Evolutionary conservation across 2,329 filamentous ascomycete genomes (phyloP).

Genomic region (Malbranchea zuffiana): DNA sequence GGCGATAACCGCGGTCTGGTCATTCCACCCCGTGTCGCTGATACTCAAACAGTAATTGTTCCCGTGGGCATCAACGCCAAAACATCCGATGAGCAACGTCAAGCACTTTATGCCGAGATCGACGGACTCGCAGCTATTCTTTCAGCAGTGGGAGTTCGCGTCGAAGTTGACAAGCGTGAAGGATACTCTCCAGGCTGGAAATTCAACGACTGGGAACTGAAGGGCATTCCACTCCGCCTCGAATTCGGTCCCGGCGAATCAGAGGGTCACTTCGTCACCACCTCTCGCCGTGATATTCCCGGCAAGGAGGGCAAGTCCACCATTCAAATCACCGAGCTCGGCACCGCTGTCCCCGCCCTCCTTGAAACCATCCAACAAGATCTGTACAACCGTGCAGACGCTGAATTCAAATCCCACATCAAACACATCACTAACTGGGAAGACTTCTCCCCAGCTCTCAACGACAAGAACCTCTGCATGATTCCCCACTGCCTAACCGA

Average conservation of each 20-base stretch:
- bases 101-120: conserved; percentile 64
- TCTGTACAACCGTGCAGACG: conserved; percentile 65
- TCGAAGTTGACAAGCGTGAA: conserved; percentile 73
- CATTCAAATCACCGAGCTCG: conserved; percentile 63
- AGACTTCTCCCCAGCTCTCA: conserved; percentile 79
- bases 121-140: conserved; percentile 59
- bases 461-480: conserved; percentile 82
- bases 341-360: conserved; percentile 62
- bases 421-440: conserved; percentile 77
- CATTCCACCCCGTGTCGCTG: conserved; percentile 79
- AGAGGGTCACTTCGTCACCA: conserved; percentile 72
- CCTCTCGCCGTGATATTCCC: conserved; percentile 70
- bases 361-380: conserved; percentile 85
- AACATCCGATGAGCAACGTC: conserved; percentile 66
- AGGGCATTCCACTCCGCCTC: conserved; percentile 83
- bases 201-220: conserved; percentile 98
- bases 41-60: conserved; percentile 75
- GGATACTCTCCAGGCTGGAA: conserved; percentile 92
- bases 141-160: conserved; percentile 62
- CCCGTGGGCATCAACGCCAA: conserved; percentile 89
- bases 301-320: conserved; percentile 60
- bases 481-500: conserved; percentile 80
- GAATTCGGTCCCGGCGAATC: conserved; percentile 95
- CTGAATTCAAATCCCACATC: conserved; percentile 67
- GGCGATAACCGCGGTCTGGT: conserved; percentile 92